Evolutionary conservation across 2,329 filamentous ascomycete species (phyloP).

Genomic region (Aquanectria penicillioides): DNA sequence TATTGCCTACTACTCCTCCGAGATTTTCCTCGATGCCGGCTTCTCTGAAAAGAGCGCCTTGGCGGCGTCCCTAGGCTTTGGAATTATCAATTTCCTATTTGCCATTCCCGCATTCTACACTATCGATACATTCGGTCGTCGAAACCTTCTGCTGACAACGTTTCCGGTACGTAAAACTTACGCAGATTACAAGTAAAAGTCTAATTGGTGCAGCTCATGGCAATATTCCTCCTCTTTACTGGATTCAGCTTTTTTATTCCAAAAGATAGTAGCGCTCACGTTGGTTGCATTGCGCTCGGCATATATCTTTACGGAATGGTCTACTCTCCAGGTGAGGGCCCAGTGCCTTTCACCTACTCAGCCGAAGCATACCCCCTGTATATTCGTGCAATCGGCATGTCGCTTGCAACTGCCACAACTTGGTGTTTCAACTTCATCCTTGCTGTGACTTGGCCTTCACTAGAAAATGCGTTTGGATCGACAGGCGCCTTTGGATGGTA

Average conservation of each 20-base stretch:
- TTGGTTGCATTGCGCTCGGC: constrained; percentile 42
- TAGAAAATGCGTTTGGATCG: constrained; percentile 39
- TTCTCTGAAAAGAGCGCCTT: constrained; percentile 38
- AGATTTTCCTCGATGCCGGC: constrained; percentile 35
- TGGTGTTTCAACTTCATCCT: constrained; percentile 50
- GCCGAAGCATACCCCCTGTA: constrained; percentile 48
- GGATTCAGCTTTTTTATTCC: constrained; percentile 41
- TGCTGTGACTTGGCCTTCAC: constrained; percentile 42
- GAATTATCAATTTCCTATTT: constrained; percentile 71
- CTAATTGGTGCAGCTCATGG: constrained; percentile 59
- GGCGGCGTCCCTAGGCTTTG: constrained; percentile 43
- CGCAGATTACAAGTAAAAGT: not conserved
- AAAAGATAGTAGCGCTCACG: constrained; percentile 33
- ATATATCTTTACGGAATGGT: constrained; percentile 46
- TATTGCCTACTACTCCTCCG: constrained; percentile 42
- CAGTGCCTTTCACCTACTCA: constrained; percentile 48
- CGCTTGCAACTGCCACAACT: constrained; percentile 44
- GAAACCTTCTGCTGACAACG: constrained; percentile 58
- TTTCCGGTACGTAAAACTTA: constrained; percentile 34
- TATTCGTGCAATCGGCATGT: constrained; percentile 48
- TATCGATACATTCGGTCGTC: constrained; percentile 71
- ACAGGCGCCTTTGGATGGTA: constrained; percentile 53
- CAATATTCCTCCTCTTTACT: constrained; percentile 57
- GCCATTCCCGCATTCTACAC: constrained; percentile 44
- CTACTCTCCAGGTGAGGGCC: constrained; percentile 46